Evolutionary conservation across 148 eudicot species (phyloP), one percentile per base, ranked within the genome.

Genomic region (Pouteria glomerata): DNA sequence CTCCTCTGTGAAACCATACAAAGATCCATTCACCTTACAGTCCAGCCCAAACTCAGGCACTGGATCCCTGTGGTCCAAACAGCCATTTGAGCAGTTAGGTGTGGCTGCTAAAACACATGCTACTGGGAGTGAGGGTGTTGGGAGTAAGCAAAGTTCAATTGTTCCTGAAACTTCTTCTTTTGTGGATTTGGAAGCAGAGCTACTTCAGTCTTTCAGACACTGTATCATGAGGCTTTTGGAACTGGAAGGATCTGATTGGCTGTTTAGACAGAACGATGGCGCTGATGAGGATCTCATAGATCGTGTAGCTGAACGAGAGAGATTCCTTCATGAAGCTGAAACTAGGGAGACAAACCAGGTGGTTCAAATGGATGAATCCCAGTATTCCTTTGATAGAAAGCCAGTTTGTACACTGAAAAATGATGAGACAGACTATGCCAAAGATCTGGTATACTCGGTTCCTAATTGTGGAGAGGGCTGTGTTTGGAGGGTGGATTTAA

Each of bases 401-500:
- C 70, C 41, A 48, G 57, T 39, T 47, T 66, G 57, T 66, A 13
- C 57, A 19, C 42, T 48, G 41, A 48, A 31, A 31, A 30, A 52
- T 29, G 89, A 79, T 48, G 92, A 82, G 24, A 57, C 72, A 21
- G 76, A 65, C 75, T 57, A 53, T 51, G 18, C 87, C 50, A 78
- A 82, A 62, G 63, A 60, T 56, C 68, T 81, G 67, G 80, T 84
- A 53, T 73, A 85, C 59, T 84, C 93, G 16, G 85, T 90, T 75
- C 99, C 99, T 55, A 82, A 88, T 48, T 95, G 98, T 65, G 98
- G 98, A 31, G 98, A 91, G 64, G 93, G 86, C 66, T 95, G 98
- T 76, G 85, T 89, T 66, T 95, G 92, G 89, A 84, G 84, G 79
- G 83, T 59, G 41, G 92, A 95, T 83, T 79, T 95, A 58, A 66